A percentile compares a stretch with the other conserved stretches of the same genome.
These are phyloP conservation scores for Paramecium sonneborni DNA, from an alignment of 73 alveolate genomes.

Conservation along the genomic window DNA sequence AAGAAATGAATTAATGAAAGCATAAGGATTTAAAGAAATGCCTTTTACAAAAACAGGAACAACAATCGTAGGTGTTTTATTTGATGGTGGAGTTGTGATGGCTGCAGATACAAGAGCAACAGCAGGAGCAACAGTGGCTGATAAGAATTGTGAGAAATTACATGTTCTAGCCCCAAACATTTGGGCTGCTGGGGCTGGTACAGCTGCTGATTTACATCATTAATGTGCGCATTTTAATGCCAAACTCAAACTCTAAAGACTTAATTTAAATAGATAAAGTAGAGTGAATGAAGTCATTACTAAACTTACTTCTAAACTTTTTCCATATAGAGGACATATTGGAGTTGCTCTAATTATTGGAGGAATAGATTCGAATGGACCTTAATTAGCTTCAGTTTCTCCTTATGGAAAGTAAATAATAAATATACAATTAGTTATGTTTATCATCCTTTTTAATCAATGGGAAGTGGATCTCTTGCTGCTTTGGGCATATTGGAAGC, in stretches of 20 bases:
- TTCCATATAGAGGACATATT: constrained; percentile 88
- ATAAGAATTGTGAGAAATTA: constrained; percentile 93
- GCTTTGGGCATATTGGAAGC: constrained; percentile 98
- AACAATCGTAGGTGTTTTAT: constrained; percentile 92
- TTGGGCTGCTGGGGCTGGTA: constrained; percentile 99
- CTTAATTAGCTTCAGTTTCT: constrained; percentile 86
- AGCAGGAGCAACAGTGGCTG: constrained; percentile 98
- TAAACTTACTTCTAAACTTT: constrained; percentile 87
- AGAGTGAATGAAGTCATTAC: constrained; percentile 94
- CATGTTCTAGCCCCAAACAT: constrained; percentile 97
- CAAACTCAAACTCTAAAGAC: constrained; percentile 89
- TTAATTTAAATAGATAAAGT: constrained; percentile 91
- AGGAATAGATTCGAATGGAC: constrained; percentile 95
- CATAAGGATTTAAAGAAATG: constrained; percentile 59
- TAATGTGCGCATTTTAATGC: constrained; percentile 73
- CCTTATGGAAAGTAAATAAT: constrained; percentile 87
- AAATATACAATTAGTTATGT: constrained; percentile 63
- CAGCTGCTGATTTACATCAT: constrained; percentile 98
- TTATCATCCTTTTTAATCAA: constrained; percentile 94
- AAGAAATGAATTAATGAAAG: constrained; percentile 1
- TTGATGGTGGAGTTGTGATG: constrained; percentile 95
- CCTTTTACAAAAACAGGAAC: constrained; percentile 95
- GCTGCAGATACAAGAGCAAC: constrained; percentile 99
- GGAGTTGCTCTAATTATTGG: constrained; percentile 99
- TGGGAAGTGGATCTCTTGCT: constrained; percentile 99